Conservation (phyloP, 208 protist genomes). For the Wallacemonas sp. region DNA sequence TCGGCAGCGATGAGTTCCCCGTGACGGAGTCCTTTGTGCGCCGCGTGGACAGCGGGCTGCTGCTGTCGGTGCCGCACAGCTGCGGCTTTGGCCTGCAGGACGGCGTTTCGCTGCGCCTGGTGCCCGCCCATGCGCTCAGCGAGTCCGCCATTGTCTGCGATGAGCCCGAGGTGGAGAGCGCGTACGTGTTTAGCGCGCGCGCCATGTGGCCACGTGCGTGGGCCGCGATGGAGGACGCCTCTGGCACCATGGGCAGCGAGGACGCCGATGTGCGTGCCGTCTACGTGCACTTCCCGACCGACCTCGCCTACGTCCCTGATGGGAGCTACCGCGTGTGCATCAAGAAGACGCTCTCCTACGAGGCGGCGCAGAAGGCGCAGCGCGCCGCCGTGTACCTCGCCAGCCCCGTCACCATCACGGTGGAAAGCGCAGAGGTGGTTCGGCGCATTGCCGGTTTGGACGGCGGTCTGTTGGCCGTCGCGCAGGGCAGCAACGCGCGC, state of each 20-base stretch:
- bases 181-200: slow-evolving; percentile 24
- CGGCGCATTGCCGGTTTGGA: slow-evolving; percentile 18
- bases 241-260: not conserved
- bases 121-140: slow-evolving; percentile 28
- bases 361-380: slow-evolving; percentile 9
- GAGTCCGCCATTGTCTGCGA: slow-evolving; percentile 24
- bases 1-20: slow-evolving; percentile 24
- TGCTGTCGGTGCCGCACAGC: slow-evolving; percentile 28
- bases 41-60: slow-evolving; percentile 35
- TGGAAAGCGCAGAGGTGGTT: slow-evolving; percentile 27
- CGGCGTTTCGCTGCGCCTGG: slow-evolving; percentile 47
- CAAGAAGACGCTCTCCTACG: slow-evolving; percentile 33
- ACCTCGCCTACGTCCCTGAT: slow-evolving; percentile 44
- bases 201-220: slow-evolving; percentile 25
- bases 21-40: slow-evolving; percentile 32
- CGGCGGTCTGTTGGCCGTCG: slow-evolving; percentile 32
- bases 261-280: slow-evolving; percentile 9
- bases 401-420: slow-evolving; percentile 23
- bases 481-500: slow-evolving; percentile 46
- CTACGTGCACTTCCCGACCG: slow-evolving; percentile 36
- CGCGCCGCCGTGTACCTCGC: slow-evolving; percentile 22
- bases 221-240: not conserved
- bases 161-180: slow-evolving; percentile 13
- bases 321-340: slow-evolving; percentile 48
- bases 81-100: slow-evolving; percentile 49